Evolutionary conservation across 1,284 basidiomycete species (phyloP).

Genomic region (Tylopilus orsonianus): DNA sequence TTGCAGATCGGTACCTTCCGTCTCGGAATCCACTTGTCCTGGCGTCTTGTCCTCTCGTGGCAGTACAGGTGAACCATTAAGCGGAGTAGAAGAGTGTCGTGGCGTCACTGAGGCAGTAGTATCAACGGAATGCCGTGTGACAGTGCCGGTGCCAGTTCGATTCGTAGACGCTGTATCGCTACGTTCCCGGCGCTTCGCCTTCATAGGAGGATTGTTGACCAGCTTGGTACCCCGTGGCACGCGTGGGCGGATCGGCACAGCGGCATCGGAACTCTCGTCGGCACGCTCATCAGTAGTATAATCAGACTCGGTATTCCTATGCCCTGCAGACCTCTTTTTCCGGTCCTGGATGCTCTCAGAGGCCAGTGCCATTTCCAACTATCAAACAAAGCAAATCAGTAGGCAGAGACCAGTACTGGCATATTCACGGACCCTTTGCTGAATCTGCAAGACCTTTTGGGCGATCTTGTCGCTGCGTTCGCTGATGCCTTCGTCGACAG

Average conservation of each 20-base stretch:
- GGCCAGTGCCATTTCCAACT: conserved; percentile 73
- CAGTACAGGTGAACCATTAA: conserved; percentile 32
- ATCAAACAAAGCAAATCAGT: conserved; percentile 10
- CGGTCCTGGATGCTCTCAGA: conserved; percentile 50
- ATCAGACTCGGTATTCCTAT: conserved; percentile 26
- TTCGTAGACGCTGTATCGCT: conserved; percentile 35
- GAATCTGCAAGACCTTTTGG: conserved; percentile 79
- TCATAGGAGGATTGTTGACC: conserved; percentile 33
- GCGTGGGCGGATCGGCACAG: conserved; percentile 27
- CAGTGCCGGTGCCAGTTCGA: conserved; percentile 30
- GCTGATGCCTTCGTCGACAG: conserved; percentile 80
- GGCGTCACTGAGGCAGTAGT: conserved; percentile 30
- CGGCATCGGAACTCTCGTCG: conserved; percentile 37
- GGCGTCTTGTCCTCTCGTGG: conserved; percentile 31
- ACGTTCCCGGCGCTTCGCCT: conserved; percentile 35
- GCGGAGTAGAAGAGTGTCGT: conserved; percentile 30
- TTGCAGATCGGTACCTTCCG: conserved; percentile 24
- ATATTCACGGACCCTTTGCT: conserved; percentile 62
- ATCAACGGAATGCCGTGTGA: conserved; percentile 26
- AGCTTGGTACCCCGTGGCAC: conserved; percentile 30
- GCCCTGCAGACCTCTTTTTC: conserved; percentile 36
- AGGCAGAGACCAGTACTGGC: background rate
- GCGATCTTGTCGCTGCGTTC: conserved; percentile 81
- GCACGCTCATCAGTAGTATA: conserved; percentile 34
- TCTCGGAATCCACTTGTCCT: conserved; percentile 28